These are phyloP conservation scores for Alternaria alternata DNA, from an alignment of 2,329 filamentous ascomycete genomes.

Conservation along the genomic window DNA sequence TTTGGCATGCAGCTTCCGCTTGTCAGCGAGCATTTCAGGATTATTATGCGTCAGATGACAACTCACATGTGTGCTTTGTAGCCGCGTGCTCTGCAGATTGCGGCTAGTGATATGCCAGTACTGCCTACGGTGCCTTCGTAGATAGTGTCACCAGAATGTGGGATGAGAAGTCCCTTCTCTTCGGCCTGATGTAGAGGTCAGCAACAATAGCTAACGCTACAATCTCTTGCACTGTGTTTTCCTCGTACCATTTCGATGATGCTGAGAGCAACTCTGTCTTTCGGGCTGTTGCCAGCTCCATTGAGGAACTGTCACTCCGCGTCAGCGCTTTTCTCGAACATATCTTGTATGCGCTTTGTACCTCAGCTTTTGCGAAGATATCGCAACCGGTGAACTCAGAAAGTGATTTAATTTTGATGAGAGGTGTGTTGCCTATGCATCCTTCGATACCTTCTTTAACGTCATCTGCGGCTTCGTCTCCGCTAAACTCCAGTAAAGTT, in stretches of 20 bases:
- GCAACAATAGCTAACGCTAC: not conserved
- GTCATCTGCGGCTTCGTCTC: slow-evolving; percentile 26
- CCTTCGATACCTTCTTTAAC: slow-evolving; percentile 85
- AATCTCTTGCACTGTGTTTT: not conserved
- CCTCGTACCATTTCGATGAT: slow-evolving; percentile 74
- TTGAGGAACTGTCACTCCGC: slow-evolving; percentile 73
- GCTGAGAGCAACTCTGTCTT: slow-evolving; percentile 90
- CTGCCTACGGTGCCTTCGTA: slow-evolving; percentile 98
- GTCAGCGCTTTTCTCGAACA: slow-evolving; percentile 7
- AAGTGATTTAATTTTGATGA: slow-evolving; percentile 85
- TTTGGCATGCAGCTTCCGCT: slow-evolving; percentile 83
- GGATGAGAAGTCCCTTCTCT: slow-evolving; percentile 74
- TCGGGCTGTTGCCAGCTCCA: slow-evolving; percentile 90
- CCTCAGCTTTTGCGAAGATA: slow-evolving; percentile 91
- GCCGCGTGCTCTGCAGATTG: slow-evolving; percentile 84
- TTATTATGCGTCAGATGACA: not conserved
- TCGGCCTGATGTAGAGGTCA: slow-evolving; percentile 68
- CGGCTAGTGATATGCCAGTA: slow-evolving; percentile 93
- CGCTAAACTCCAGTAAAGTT: slow-evolving; percentile 29
- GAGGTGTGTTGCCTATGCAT: slow-evolving; percentile 91
- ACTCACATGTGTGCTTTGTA: slow-evolving; percentile 87
- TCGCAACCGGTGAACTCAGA: slow-evolving; percentile 86
- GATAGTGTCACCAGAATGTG: slow-evolving; percentile 87
- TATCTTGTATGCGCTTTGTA: slow-evolving; percentile 32
- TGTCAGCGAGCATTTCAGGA: slow-evolving; percentile 7